These are phyloP conservation scores for Thielaviopsis populi DNA, from an alignment of 2,329 filamentous ascomycete species.

Conservation along the genomic window DNA sequence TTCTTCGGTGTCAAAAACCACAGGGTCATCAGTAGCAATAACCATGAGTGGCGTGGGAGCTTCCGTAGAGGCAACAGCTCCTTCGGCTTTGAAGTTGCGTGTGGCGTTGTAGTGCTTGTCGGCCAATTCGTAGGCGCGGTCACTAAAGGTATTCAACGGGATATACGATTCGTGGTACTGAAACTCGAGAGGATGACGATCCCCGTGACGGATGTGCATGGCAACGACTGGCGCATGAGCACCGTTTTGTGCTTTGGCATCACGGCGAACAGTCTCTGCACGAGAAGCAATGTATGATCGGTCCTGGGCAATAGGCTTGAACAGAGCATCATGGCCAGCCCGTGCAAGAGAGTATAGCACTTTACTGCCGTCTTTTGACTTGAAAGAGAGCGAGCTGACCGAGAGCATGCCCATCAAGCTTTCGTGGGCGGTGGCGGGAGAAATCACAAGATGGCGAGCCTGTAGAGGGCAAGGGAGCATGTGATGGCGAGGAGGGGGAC, in stretches of 20 bases:
- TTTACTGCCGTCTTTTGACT: conserved; percentile 34
- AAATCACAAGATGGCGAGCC: conserved; percentile 60
- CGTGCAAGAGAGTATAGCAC: conserved; percentile 55
- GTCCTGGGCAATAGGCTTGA: conserved; percentile 52
- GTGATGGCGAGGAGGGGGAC: conserved; percentile 56
- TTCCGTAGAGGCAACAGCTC: neutral
- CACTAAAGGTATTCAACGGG: conserved; percentile 52
- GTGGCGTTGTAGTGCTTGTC: conserved; percentile 33
- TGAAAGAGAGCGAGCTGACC: conserved; percentile 20
- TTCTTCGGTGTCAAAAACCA: conserved; percentile 52
- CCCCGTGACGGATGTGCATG: conserved; percentile 66
- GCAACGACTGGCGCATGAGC: conserved; percentile 39
- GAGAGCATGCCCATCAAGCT: conserved; percentile 33
- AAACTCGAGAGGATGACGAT: conserved; percentile 60
- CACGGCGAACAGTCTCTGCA: conserved; percentile 24
- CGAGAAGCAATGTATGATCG: conserved; percentile 47
- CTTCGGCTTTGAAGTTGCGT: conserved; percentile 21
- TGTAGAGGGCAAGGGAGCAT: conserved; percentile 67
- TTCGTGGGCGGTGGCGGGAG: conserved; percentile 48
- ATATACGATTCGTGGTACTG: conserved; percentile 68
- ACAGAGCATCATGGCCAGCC: conserved; percentile 57
- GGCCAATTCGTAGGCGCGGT: conserved; percentile 42
- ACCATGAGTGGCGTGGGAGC: conserved; percentile 35
- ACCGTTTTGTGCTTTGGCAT: conserved; percentile 31
- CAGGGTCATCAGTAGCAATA: conserved; percentile 68